These are phyloP conservation scores for Phenoliferia sp. DNA, from an alignment of 1,284 basidiomycete genomes.

Conservation along the genomic window DNA sequence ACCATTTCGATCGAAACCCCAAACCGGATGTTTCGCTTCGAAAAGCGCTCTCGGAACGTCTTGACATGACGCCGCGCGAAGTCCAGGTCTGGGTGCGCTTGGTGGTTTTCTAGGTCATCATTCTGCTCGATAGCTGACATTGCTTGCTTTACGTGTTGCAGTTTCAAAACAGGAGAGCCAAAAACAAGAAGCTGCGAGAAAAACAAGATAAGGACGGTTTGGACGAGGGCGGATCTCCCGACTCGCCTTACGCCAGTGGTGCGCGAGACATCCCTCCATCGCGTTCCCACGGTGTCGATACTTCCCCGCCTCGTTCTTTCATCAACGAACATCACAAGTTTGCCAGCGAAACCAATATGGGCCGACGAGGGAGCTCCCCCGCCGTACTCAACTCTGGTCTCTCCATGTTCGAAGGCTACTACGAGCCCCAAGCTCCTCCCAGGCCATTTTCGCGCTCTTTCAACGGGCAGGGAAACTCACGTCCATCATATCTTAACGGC, in stretches of 20 bases:
- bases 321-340: background rate
- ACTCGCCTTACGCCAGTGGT: background rate
- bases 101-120: slow-evolving; percentile 11
- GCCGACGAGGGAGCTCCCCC: slow-evolving; percentile 3
- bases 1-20: slow-evolving; percentile 74
- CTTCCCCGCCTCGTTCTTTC: background rate
- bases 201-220: slow-evolving; percentile 15
- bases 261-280: background rate
- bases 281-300: background rate
- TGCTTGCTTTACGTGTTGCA: slow-evolving; percentile 1
- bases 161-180: slow-evolving; percentile 42
- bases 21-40: slow-evolving; percentile 80
- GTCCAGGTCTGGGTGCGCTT: slow-evolving; percentile 69
- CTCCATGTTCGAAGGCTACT: background rate
- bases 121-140: no score
- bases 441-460: background rate
- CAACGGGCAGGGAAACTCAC: background rate
- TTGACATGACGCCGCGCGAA: slow-evolving; percentile 85
- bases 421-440: background rate
- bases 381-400: slow-evolving; percentile 3
- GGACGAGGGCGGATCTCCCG: background rate
- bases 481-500: background rate
- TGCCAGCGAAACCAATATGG: background rate
- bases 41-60: slow-evolving; percentile 68
- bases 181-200: slow-evolving; percentile 37